Evolutionary conservation across 2,329 filamentous ascomycete species (phyloP).

Genomic region (Helotiales sp.): DNA sequence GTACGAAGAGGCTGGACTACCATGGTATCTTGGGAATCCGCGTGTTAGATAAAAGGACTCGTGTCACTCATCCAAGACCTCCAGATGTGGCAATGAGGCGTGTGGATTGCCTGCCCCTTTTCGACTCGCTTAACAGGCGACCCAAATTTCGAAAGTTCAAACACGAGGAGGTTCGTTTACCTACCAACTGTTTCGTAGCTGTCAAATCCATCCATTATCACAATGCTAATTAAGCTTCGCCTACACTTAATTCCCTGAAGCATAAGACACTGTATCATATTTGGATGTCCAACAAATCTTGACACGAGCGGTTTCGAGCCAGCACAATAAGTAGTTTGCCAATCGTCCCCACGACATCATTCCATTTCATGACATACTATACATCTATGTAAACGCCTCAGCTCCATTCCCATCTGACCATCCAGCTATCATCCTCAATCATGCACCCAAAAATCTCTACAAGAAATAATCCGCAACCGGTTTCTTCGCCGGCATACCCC

Average conservation of each 20-base stretch:
- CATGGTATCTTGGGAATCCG: no score
- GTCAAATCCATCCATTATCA: no score
- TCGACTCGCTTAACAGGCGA: neutral
- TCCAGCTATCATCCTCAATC: neutral
- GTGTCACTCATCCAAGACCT: neutral
- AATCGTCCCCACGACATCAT: neutral
- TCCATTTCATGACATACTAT: neutral
- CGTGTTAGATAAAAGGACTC: no score
- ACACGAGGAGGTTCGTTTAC: no score
- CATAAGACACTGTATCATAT: no score
- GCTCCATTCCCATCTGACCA: neutral
- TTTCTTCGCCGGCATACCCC: slow-evolving; percentile 99
- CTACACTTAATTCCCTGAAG: no score
- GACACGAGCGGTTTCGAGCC: no score
- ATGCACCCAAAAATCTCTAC: neutral
- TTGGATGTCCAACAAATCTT: no score
- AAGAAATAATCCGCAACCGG: slow-evolving; percentile 93
- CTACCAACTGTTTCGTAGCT: no score
- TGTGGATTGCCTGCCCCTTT: neutral
- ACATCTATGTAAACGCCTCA: neutral
- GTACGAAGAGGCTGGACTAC: no score
- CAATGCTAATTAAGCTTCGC: no score
- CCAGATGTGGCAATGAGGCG: neutral
- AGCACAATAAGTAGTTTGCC: neutral
- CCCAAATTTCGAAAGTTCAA: neutral